Evolutionary conservation across 2,329 filamentous ascomycete species (phyloP), one percentile per base, ranked within the genome.

Genomic region (Huntiella savannae): DNA sequence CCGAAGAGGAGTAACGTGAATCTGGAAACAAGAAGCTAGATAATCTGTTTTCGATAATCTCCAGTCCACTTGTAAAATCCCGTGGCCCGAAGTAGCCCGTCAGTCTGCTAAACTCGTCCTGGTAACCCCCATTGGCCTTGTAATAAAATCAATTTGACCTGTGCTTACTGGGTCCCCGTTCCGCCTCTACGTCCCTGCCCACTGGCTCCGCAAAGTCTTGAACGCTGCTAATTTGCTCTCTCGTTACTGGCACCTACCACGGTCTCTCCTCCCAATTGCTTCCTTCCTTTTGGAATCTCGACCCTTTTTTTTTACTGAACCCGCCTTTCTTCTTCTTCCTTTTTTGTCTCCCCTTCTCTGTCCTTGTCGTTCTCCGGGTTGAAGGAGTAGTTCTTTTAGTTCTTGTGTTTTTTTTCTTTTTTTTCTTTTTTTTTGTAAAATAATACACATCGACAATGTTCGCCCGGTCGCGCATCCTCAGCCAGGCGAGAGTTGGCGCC

Each of bases 391-490:
- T 49, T 47, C 37, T 48, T 45, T 28, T 28, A 28, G 22, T 28
- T 28, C 22, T 28, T 28, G 7, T 10, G 7, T 10, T 28, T 28
- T 28, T 28, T 41, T 43, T 39, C 41, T 48, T 43, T 40, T 50
- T 41, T 43, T 39, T 45, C 46, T 40, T 37, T 62, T 43, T 49
- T 43, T 35, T 51, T 47, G 38, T 46, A 39, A 46, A 40, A 46
- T 44, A 48, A 48, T 49, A 36, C 42, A 33, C 61, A 64, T 64
- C 65, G 73, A 81, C 66, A 63, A 95, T 96, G 88, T 79, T 95
- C 75, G 82, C 84, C 70, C 82, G 86, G 75, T 75, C 82, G 76
- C 86, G 86, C 77, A 74, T 80, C 61, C 73, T 86, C 71, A 81
- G 79, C 71, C 72, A 78, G 66, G 75, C 79, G 60, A 72, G 77